Conservation (phyloP, 257 asterid species). For the Cynanchum wilfordii region DNA sequence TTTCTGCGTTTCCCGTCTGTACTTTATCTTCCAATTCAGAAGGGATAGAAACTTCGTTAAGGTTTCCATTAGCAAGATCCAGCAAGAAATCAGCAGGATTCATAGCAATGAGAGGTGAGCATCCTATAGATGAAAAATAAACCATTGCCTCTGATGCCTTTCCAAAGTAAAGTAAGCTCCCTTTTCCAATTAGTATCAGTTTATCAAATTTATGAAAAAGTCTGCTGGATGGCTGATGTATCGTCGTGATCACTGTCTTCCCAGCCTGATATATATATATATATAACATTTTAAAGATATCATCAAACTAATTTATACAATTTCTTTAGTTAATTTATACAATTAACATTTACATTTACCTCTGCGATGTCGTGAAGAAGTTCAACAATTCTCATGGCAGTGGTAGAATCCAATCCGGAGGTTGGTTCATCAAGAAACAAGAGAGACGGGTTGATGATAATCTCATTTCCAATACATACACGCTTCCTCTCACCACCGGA, state of each 20-base stretch:
- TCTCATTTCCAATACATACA: constrained; percentile 88
- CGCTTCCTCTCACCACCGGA: constrained; percentile 99
- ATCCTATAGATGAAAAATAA: constrained; percentile 76
- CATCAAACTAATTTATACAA: background rate
- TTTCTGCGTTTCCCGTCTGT: constrained; percentile 43
- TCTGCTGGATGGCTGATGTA: constrained; percentile 96
- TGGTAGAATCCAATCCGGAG: constrained; percentile 93
- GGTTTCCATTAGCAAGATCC: constrained; percentile 88
- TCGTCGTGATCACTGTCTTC: constrained; percentile 85
- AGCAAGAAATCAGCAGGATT: constrained; percentile 93
- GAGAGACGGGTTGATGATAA: constrained; percentile 79
- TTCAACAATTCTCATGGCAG: constrained; percentile 86
- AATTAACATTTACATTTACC: constrained; percentile 28
- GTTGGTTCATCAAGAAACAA: constrained; percentile 94
- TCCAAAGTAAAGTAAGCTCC: constrained; percentile 78
- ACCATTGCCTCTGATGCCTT: constrained; percentile 70
- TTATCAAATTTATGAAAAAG: constrained; percentile 91
- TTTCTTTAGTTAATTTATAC: background rate
- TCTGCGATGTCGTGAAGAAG: constrained; percentile 78
- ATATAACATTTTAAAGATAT: constrained; percentile 2
- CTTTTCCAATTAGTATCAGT: constrained; percentile 76
- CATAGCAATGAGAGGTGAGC: constrained; percentile 74
- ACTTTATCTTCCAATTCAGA: constrained; percentile 73
- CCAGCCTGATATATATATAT: constrained; percentile 49
- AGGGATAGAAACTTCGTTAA: constrained; percentile 72